Conservation (phyloP, 108 stramenopile genomes). For the Asterionellopsis glacialis region DNA sequence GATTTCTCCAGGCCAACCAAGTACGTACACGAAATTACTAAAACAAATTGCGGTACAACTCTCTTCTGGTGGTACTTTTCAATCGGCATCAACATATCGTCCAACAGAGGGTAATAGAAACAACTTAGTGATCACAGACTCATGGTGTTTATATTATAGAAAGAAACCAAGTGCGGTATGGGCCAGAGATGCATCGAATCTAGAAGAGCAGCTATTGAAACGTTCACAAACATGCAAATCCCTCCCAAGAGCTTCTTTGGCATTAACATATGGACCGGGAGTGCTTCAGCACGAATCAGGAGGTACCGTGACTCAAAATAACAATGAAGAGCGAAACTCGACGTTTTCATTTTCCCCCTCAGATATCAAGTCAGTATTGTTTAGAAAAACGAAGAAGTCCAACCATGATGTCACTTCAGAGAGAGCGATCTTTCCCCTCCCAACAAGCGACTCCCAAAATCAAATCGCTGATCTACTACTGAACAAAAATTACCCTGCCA, state of each 20-base stretch:
- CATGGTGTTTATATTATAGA: slow-evolving; percentile 44
- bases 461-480: slow-evolving; percentile 46
- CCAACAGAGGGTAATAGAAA: not conserved
- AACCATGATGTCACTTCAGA: not conserved
- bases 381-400: not conserved
- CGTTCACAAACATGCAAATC: slow-evolving; percentile 1
- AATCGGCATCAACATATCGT: not conserved
- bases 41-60: slow-evolving; percentile 50
- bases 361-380: not conserved
- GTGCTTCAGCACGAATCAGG: slow-evolving; percentile 28
- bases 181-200: slow-evolving; percentile 42
- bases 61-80: slow-evolving; percentile 43
- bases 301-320: not conserved
- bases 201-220: slow-evolving; percentile 28
- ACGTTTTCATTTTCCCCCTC: too few species aligned
- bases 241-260: slow-evolving; percentile 38
- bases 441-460: slow-evolving; percentile 49
- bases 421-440: slow-evolving; percentile 31
- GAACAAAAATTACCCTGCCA: slow-evolving; percentile 33
- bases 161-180: slow-evolving; percentile 44
- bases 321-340: not conserved
- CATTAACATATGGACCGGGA: slow-evolving; percentile 47
- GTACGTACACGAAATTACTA: slow-evolving; percentile 34
- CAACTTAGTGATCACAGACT: slow-evolving; percentile 37
- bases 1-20: slow-evolving; percentile 44